Percentiles rank a stretch among this genome's conserved stretches.
Conservation (phyloP, 176 grass and related monocot species). For the Dactylis glomerata region DNA sequence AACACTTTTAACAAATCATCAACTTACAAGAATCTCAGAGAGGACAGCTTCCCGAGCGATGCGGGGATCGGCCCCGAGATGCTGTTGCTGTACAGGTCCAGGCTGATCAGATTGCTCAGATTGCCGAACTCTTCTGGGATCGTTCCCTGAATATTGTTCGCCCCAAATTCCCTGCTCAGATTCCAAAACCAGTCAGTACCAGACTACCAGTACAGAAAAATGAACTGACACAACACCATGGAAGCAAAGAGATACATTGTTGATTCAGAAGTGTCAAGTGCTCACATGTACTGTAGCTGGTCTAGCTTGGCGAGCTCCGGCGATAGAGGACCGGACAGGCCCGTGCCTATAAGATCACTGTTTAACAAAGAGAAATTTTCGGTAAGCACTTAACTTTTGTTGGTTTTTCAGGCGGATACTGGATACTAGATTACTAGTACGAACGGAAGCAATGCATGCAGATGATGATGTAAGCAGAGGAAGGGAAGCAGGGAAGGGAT, state of each 20-base stretch:
- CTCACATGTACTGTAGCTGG: conserved; percentile 60
- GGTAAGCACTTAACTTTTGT: too few relatives aligned
- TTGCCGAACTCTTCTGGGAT: conserved; percentile 64
- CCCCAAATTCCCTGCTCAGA: conserved; percentile 45
- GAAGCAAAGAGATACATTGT: too few relatives aligned
- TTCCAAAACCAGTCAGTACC: background rate
- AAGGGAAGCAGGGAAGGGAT: background rate
- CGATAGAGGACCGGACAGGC: conserved; percentile 50
- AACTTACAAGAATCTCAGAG: conserved; percentile 54
- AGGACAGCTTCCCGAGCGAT: conserved; percentile 58
- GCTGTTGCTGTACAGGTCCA: conserved; percentile 70
- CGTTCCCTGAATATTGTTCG: conserved; percentile 58
- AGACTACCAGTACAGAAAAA: too few relatives aligned
- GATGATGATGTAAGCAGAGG: background rate
- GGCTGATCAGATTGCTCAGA: conserved; percentile 48
- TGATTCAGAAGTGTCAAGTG: too few relatives aligned
- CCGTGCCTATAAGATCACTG: conserved; percentile 42
- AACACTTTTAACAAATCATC: too few relatives aligned
- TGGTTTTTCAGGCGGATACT: too few relatives aligned
- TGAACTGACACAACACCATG: too few relatives aligned
- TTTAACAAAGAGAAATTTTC: background rate
- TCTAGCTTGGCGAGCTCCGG: conserved; percentile 58
- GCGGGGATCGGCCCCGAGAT: conserved; percentile 54
- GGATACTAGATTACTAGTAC: too few relatives aligned
- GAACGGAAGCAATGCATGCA: background rate